phyloP scores from a whole-genome alignment of 768 basidiomycete species.

The Rhodosporidiobolus odoratus region DNA sequence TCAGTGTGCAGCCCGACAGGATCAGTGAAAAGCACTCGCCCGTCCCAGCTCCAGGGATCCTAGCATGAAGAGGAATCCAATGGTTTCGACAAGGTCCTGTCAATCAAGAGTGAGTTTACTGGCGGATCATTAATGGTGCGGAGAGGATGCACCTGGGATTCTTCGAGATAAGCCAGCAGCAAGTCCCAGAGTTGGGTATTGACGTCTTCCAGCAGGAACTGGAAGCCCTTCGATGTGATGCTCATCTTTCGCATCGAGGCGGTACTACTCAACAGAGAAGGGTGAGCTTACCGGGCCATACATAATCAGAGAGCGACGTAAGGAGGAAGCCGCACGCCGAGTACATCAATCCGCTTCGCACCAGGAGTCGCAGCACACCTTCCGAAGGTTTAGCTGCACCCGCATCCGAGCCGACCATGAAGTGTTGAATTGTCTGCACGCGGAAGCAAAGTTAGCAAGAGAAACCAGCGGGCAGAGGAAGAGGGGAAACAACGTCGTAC shows the following conservation, averaged over 20 bases:
- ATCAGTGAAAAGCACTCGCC: constrained; percentile 51
- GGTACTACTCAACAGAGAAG: constrained; percentile 14
- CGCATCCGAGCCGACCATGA: constrained; percentile 90
- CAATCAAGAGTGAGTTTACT: not conserved
- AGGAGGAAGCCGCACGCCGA: constrained; percentile 54
- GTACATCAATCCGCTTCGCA: constrained; percentile 81
- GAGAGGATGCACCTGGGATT: constrained; percentile 62
- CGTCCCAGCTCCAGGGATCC: constrained; percentile 91
- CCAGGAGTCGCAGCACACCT: constrained; percentile 74
- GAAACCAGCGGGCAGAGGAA: not conserved
- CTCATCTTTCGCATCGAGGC: constrained; percentile 18
- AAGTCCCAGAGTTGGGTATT: constrained; percentile 94
- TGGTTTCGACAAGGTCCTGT: constrained; percentile 86
- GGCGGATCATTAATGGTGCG: not conserved
- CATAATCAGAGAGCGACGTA: no score
- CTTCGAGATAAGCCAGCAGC: constrained; percentile 78
- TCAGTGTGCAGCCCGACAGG: constrained; percentile 2
- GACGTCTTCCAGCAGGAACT: constrained; percentile 88
- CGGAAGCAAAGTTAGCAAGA: not conserved
- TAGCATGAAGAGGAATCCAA: constrained; percentile 93
- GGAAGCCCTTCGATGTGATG: constrained; percentile 92
- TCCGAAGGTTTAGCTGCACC: constrained; percentile 68
- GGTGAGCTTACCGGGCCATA: no score
- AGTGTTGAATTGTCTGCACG: constrained; percentile 83
- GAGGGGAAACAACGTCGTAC: constrained; percentile 50